These are phyloP conservation scores for Tuber microsphaerosporum DNA, from an alignment of 495 filamentous ascomycete species.

Conservation along the genomic window DNA sequence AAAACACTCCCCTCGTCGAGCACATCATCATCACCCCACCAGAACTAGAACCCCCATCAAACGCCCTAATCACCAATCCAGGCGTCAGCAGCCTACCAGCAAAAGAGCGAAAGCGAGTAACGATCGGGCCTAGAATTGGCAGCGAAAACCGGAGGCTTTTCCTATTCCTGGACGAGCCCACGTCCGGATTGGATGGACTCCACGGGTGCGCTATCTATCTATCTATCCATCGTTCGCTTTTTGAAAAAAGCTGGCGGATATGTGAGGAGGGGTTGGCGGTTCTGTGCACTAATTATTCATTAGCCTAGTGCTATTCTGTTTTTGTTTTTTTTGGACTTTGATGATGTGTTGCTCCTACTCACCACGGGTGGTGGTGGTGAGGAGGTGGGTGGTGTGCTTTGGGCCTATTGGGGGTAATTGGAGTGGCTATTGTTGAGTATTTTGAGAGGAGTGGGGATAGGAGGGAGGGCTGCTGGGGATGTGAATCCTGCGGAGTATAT, in stretches of 20 bases:
- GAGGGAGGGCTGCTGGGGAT: slow-evolving; percentile 44
- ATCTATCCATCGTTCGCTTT: slow-evolving; percentile 76
- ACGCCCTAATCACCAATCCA: slow-evolving; percentile 51
- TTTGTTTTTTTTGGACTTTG: slow-evolving; percentile 68
- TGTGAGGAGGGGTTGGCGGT: slow-evolving; percentile 63
- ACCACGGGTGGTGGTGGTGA: too few relatives aligned
- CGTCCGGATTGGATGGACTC: slow-evolving; percentile 80
- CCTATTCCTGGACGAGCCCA: slow-evolving; percentile 73
- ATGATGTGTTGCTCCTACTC: slow-evolving; percentile 60
- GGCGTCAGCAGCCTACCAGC: slow-evolving; percentile 54
- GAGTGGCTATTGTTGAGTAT: slow-evolving; percentile 38
- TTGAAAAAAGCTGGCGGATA: slow-evolving; percentile 71
- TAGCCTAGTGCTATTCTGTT: slow-evolving; percentile 67
- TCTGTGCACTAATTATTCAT: slow-evolving; percentile 78
- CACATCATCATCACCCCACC: slow-evolving; percentile 45
- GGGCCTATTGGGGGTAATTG: slow-evolving; percentile 63
- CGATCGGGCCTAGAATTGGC: slow-evolving; percentile 91
- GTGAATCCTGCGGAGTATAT: slow-evolving; percentile 47
- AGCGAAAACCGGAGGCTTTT: slow-evolving; percentile 73
- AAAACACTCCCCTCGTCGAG: slow-evolving; percentile 52
- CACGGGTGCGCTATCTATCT: slow-evolving; percentile 71
- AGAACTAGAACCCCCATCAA: slow-evolving; percentile 52
- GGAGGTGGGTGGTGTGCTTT: slow-evolving; percentile 68
- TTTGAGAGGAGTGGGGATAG: slow-evolving; percentile 48
- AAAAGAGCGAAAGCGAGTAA: slow-evolving; percentile 64